Evolutionary conservation across 2,329 filamentous ascomycete species (phyloP), one percentile per base, ranked within the genome.

Genomic region (Penicillium occitanis): DNA sequence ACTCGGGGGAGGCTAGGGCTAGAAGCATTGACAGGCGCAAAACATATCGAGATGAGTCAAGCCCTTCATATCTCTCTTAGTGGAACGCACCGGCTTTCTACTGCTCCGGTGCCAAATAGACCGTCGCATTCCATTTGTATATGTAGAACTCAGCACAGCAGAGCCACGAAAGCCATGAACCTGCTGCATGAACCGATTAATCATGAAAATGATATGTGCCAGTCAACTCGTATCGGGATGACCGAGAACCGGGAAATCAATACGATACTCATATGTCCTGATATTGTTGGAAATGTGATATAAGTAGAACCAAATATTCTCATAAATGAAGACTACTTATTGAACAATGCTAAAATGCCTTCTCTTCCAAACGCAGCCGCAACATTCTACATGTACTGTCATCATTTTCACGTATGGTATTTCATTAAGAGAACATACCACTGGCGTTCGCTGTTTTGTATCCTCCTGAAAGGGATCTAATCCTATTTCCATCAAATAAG

Each of bases 391-490:
- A 55, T 14, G 19, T 50, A 19, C 17, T 51, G 13, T 62, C 13
- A 62, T 28, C 22, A 37, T 22, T 5, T 40, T 30, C 22, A 37
- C 2, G 11, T 2, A 37, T n/a, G 5, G 28, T 10, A 44, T 44
- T n/a, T 19, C 8, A 3, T 19, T 30, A 33, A 10, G 8, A 37
- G 11, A 14, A 14, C 60, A 37, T 40, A 62, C 60, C 42, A 62
- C n/a, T 50, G 60, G 30, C 8, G 68, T 70, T 7, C 67, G 55
- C 53, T 70, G 68, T 35, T 50, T 53, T 5, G 22, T 46, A 66
- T 70, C 69, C 51, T 70, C 68, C 13, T 57, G 10, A 65, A 70
- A 67, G 19, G 69, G 69, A 55, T 70, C 65, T 19, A 70, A 63
- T 17, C 65, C 65, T 8, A 61, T 33, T 14, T 19, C 22, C 25